Percentiles rank a stretch among this genome's conserved stretches.
Evolutionary conservation across 2,329 filamentous ascomycete species (phyloP).

Genomic region (Microcyclospora pomicola): DNA sequence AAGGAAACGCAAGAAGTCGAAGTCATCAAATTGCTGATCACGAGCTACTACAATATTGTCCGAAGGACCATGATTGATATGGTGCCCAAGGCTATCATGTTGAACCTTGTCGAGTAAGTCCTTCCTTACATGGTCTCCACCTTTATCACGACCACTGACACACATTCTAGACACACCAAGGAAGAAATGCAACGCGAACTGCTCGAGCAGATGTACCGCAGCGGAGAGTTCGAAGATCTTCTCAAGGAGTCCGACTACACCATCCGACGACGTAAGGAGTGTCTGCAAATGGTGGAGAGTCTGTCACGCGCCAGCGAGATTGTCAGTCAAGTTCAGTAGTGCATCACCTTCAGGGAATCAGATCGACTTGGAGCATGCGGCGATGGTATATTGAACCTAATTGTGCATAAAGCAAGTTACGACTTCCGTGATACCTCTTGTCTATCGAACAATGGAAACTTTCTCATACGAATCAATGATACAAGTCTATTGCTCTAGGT

Average conservation of each 20-base stretch:
- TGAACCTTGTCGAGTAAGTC: conserved; percentile 84
- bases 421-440: no score
- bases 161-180: conserved; percentile 60
- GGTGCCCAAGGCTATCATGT: conserved; percentile 99
- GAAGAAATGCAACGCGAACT: conserved; percentile 98
- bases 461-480: no score
- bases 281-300: conserved; percentile 97
- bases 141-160: conserved; percentile 6
- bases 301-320: conserved; percentile 84
- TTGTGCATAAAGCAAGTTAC: no score
- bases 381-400: no score
- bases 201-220: conserved; percentile 93
- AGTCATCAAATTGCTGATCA: conserved; percentile 95
- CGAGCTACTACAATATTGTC: conserved; percentile 96
- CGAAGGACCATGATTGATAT: conserved; percentile 98
- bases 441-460: no score
- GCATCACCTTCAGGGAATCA: no score
- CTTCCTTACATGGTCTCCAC: neutral
- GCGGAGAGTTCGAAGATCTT: conserved; percentile 77
- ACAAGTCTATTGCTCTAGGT: no score
- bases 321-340: conserved; percentile 66
- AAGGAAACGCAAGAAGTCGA: conserved; percentile 93
- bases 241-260: conserved; percentile 98
- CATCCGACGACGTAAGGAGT: conserved; percentile 86
- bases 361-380: no score